phyloP scores from a whole-genome alignment of 148 eudicot species.

The Linanthus parryae region DNA sequence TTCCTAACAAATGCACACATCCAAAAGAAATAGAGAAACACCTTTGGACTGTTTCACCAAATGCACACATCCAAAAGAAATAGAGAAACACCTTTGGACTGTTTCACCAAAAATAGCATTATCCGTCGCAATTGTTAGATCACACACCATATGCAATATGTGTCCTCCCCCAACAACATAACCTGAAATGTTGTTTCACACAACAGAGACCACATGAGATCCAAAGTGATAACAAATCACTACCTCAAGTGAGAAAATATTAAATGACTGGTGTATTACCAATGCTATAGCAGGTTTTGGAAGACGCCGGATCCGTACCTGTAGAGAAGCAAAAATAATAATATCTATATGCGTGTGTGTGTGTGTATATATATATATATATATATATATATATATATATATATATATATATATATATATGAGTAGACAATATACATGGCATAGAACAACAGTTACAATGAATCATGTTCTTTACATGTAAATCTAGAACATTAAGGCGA shows the following conservation, averaged over 20 bases:
- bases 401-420: too few species aligned
- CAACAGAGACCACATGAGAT: neutral
- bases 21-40: too few species aligned
- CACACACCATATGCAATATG: constrained; percentile 92
- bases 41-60: too few species aligned
- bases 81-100: constrained; percentile 71
- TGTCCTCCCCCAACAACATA: constrained; percentile 99
- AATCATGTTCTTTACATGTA: constrained; percentile 50
- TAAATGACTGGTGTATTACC: constrained; percentile 33
- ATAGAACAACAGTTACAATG: neutral
- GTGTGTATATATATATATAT: too few species aligned
- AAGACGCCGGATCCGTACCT: constrained; percentile 91
- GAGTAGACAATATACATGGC: too few species aligned
- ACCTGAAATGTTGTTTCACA: constrained; percentile 73
- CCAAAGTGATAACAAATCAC: too few species aligned
- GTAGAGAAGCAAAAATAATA: constrained; percentile 3
- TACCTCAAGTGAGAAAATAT: constrained; percentile 2
- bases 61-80: too few species aligned
- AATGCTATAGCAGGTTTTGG: constrained; percentile 98
- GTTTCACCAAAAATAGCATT: constrained; percentile 96
- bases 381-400: too few species aligned
- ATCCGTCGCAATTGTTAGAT: constrained; percentile 94
- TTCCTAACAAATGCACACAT: too few species aligned
- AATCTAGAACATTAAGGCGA: constrained; percentile 85
- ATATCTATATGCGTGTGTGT: too few species aligned